Evolutionary conservation across 306 rosid species (phyloP).

Genomic region (Mucuna pruriens): DNA sequence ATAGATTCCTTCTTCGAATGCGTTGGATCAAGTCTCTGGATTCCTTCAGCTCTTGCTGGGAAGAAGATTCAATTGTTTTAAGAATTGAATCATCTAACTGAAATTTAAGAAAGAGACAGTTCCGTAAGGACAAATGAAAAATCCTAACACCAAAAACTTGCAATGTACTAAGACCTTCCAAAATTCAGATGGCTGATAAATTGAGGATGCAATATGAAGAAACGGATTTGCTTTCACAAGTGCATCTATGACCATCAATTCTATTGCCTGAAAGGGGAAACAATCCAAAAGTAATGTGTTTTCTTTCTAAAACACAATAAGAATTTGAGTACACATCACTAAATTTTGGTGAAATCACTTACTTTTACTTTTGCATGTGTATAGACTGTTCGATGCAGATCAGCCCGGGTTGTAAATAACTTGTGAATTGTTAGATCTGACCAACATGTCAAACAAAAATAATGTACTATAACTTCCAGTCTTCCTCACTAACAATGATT

Average conservation of each 20-base stretch:
- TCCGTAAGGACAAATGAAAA: conserved; percentile 28
- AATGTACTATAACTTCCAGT: conserved; percentile 34
- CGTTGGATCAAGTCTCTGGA: conserved; percentile 76
- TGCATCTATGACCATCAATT: conserved; percentile 84
- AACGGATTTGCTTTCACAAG: conserved; percentile 66
- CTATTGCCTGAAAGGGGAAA: conserved; percentile 69
- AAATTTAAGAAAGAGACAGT: conserved; percentile 34
- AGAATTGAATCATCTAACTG: conserved; percentile 85
- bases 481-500: conserved; percentile 27
- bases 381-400: conserved; percentile 87
- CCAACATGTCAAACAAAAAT: conserved; percentile 45
- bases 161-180: conserved; percentile 74
- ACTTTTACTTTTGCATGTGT: conserved; percentile 94
- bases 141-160: conserved; percentile 19
- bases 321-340: neutral
- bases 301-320: conserved; percentile 12
- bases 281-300: neutral
- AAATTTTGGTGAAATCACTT: conserved; percentile 24
- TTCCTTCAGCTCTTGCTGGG: conserved; percentile 66
- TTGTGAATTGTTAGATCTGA: conserved; percentile 84
- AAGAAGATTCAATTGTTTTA: conserved; percentile 63
- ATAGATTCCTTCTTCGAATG: conserved; percentile 79
- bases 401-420: conserved; percentile 86
- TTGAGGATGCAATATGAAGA: conserved; percentile 62
- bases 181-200: conserved; percentile 70